Evolutionary conservation across 257 asterid genomes (phyloP).

Genomic region (Ajuga chamaepitys): DNA sequence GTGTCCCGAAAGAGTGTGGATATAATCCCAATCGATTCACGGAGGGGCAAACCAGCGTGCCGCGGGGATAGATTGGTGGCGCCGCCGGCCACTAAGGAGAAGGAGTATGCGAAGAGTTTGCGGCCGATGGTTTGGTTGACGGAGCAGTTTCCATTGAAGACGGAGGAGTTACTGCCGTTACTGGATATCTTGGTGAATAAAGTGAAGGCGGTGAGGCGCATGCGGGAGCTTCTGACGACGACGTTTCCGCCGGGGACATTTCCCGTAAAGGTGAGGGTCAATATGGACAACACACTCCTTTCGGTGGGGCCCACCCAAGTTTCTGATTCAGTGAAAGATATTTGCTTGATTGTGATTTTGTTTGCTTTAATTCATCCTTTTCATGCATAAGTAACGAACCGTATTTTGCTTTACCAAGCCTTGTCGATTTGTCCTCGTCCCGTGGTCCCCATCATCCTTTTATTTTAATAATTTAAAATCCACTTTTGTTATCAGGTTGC

Average conservation of each 20-base stretch:
- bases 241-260: slow-evolving; percentile 84
- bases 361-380: slow-evolving; percentile 50
- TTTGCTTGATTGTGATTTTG: slow-evolving; percentile 18
- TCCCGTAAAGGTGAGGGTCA: slow-evolving; percentile 90
- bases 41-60: slow-evolving; percentile 30
- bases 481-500: slow-evolving; percentile 53
- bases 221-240: slow-evolving; percentile 94
- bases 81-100: slow-evolving; percentile 83
- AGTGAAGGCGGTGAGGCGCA: slow-evolving; percentile 83
- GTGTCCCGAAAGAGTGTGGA: slow-evolving; percentile 89
- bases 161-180: slow-evolving; percentile 88
- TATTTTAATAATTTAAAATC: background rate
- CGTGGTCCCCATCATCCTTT: slow-evolving; percentile 5
- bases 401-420: slow-evolving; percentile 18
- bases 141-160: slow-evolving; percentile 82
- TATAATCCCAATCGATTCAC: slow-evolving; percentile 52
- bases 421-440: slow-evolving; percentile 2
- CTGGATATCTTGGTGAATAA: slow-evolving; percentile 81
- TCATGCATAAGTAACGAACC: slow-evolving; percentile 33
- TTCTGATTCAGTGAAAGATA: slow-evolving; percentile 30
- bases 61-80: slow-evolving; percentile 35
- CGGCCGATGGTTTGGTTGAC: slow-evolving; percentile 86
- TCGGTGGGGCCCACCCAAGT: slow-evolving; percentile 18
- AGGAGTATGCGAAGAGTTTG: slow-evolving; percentile 66
- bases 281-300: slow-evolving; percentile 6